Evolutionary conservation across 2,329 filamentous ascomycete genomes (phyloP), one percentile per base, ranked within the genome.

Genomic region (Cercospora sp.): DNA sequence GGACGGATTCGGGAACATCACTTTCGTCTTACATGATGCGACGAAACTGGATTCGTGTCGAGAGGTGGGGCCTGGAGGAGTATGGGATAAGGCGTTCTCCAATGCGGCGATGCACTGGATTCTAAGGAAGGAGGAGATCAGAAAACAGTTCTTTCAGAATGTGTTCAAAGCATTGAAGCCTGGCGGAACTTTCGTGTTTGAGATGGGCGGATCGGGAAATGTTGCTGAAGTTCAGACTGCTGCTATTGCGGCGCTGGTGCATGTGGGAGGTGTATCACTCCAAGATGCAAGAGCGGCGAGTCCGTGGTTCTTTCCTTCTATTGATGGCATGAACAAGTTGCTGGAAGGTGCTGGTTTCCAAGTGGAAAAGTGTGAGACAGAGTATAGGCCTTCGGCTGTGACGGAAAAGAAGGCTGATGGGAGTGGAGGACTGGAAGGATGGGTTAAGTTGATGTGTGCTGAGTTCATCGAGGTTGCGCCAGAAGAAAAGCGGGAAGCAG

Each of bases 241-340:
- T 1, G 79, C 91, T 7, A 78, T 89, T 3, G 80, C 82, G 16
- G 84, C 84, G 1, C 80, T 90, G 1, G 77, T 80, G 1, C 76
- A 82, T 16, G 81, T 84, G 1, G 84, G 86, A 0, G 62, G 62
- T 13, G 75, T 88, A 0, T 81, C 86, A 0, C 71, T 89, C 1
- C 73, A 80, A n/a, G 78, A 79, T 9, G 86, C 86, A 0, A 69
- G 80, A 20, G 83, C 81, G 13, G 82, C 80, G 0, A 85, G 85
- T 69, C 90, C 90, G 4, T 92, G 90, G 90, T 92, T 90, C 78
- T 92, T 92, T 76, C 88, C 90, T 0, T 87, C 89, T 70, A 87
- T 89, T 73, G 76, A 71, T 0, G 90, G 88, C 88, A 84, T 87
- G 76, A 72, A 72, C 48, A 65, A 69, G 16, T 74, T 76, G 3